A percentile compares a stretch with the other conserved stretches of the same genome.
Conservation (phyloP, 495 filamentous ascomycete species). For the Annulohypoxylon stygium region DNA sequence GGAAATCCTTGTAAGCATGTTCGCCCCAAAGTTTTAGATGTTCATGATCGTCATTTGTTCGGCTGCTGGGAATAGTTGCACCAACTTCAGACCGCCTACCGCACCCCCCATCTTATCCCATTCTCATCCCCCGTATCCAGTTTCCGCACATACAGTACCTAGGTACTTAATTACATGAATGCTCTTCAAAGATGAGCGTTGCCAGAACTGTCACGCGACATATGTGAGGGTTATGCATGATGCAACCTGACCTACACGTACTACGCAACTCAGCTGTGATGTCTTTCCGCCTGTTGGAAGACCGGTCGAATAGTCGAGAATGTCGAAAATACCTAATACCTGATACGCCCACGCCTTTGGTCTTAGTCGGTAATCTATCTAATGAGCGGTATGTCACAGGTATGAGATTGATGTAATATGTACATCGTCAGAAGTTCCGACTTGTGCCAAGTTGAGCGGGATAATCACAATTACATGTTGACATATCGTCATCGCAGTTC, state of each 20-base stretch:
- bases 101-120: conserved; percentile 1
- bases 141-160: background rate
- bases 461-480: conserved; percentile 37
- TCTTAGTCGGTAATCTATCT: background rate
- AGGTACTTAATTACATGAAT: conserved; percentile 13
- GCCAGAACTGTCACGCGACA: conserved; percentile 46
- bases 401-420: conserved; percentile 20
- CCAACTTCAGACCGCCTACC: conserved; percentile 27
- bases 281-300: conserved; percentile 16
- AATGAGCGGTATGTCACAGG: conserved; percentile 43
- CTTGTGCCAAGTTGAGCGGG: conserved; percentile 22
- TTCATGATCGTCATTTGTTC: conserved; percentile 38
- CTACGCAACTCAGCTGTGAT: conserved; percentile 9
- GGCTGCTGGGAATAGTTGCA: conserved; percentile 39
- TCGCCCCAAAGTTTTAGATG: conserved; percentile 7
- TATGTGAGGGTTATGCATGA: conserved; percentile 46
- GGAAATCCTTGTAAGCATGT: conserved; percentile 26
- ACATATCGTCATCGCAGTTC: background rate
- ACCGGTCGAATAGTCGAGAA: conserved; percentile 1
- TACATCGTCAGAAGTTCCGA: background rate
- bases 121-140: background rate
- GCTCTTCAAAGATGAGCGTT: conserved; percentile 36
- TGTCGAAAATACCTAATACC: background rate
- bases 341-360: conserved; percentile 34
- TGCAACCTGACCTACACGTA: conserved; percentile 44